phyloP scores from a whole-genome alignment of 106 monocot genomes.

The Iris macrosiphon region DNA sequence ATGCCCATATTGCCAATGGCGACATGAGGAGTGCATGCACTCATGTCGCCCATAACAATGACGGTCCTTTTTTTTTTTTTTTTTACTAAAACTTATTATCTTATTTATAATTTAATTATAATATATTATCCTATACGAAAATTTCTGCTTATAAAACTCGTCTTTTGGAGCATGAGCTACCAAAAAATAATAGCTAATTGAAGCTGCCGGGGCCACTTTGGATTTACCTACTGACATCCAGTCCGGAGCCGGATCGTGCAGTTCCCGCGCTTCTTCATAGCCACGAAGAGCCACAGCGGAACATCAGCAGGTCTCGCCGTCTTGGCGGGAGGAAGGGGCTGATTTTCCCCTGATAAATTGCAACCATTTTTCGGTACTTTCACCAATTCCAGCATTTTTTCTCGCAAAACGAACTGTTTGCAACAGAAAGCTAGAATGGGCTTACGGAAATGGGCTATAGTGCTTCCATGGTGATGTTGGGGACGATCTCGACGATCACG shows the following conservation, averaged over 20 bases:
- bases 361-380: not conserved
- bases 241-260: conserved; percentile 52
- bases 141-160: too few species aligned
- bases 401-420: not conserved
- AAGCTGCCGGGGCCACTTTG: too few species aligned
- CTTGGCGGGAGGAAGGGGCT: conserved; percentile 64
- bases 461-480: conserved; percentile 79
- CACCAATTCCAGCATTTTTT: not conserved
- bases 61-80: too few species aligned
- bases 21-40: too few species aligned
- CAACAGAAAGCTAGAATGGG: not conserved
- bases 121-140: too few species aligned
- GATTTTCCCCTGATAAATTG: conserved; percentile 44
- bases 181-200: too few species aligned
- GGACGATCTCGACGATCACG: conserved; percentile 77
- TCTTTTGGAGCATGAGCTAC: too few species aligned
- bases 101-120: too few species aligned
- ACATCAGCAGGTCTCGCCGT: conserved; percentile 54
- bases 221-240: conserved; percentile 67
- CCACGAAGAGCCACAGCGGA: conserved; percentile 81
- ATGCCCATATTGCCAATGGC: too few species aligned
- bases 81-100: too few species aligned
- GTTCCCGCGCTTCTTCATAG: conserved; percentile 61
- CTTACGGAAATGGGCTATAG: conserved; percentile 85
- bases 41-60: too few species aligned